phyloP scores from a whole-genome alignment of 371 early-diverging fungal species.

The Syncephalastrum racemosum region DNA sequence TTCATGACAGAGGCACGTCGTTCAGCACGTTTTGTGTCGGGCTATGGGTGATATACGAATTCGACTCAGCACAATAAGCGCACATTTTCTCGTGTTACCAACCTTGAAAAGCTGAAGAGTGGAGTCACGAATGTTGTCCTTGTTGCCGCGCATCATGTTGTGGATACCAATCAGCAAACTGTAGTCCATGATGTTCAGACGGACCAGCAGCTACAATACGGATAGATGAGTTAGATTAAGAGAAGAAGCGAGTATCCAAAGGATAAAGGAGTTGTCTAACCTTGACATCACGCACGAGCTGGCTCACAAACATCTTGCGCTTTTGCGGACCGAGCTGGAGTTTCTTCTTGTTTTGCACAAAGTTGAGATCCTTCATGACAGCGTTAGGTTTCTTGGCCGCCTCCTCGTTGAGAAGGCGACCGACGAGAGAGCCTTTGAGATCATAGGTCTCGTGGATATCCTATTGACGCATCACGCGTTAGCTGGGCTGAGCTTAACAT shows the following conservation, averaged over 20 bases:
- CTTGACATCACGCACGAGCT: slow-evolving; percentile 85
- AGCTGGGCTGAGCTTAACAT: background rate
- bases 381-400: slow-evolving; percentile 76
- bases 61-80: slow-evolving; percentile 22
- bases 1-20: slow-evolving; percentile 40
- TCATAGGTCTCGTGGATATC: slow-evolving; percentile 97
- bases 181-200: slow-evolving; percentile 89
- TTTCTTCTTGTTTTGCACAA: slow-evolving; percentile 75
- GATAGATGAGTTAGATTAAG: slow-evolving; percentile 70
- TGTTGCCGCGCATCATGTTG: slow-evolving; percentile 83
- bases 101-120: slow-evolving; percentile 72
- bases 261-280: slow-evolving; percentile 36
- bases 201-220: slow-evolving; percentile 69
- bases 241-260: slow-evolving; percentile 69
- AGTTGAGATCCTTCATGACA: slow-evolving; percentile 95
- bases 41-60: slow-evolving; percentile 15
- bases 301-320: slow-evolving; percentile 77
- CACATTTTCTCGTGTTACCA: slow-evolving; percentile 65
- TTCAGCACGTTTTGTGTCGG: slow-evolving; percentile 54
- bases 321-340: slow-evolving; percentile 86
- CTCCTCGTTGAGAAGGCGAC: slow-evolving; percentile 82
- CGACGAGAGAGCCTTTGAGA: slow-evolving; percentile 87
- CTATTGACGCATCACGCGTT: slow-evolving; percentile 10
- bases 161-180: slow-evolving; percentile 93
- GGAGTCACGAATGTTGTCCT: slow-evolving; percentile 84